These are phyloP conservation scores for Leccinellum luteum DNA, from an alignment of 768 basidiomycete genomes.

Conservation along the genomic window DNA sequence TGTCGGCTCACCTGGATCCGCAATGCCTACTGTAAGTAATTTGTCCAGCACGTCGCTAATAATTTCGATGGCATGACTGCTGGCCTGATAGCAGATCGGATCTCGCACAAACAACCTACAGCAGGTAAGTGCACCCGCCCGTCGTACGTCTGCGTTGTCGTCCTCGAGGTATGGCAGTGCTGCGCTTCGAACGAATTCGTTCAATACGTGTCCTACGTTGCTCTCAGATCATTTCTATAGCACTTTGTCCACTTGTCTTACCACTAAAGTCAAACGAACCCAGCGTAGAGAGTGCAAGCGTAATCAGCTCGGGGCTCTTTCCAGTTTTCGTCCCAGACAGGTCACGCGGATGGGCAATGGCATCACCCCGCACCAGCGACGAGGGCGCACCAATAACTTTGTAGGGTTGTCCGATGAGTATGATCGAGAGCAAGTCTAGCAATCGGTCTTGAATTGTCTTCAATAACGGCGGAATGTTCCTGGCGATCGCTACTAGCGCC, in stretches of 20 bases:
- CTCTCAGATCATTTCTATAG: slow-evolving; percentile 10
- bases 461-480: slow-evolving; percentile 84
- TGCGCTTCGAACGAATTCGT: slow-evolving; percentile 91
- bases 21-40: slow-evolving; percentile 89
- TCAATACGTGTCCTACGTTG: slow-evolving; percentile 76
- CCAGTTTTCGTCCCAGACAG: slow-evolving; percentile 50
- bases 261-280: slow-evolving; percentile 95
- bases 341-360: slow-evolving; percentile 48
- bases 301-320: slow-evolving; percentile 66
- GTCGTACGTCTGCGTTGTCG: slow-evolving; percentile 82
- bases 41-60: slow-evolving; percentile 99
- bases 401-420: slow-evolving; percentile 82
- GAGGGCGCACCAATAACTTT: slow-evolving; percentile 84
- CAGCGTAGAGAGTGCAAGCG: slow-evolving; percentile 81
- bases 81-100: slow-evolving; percentile 94
- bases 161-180: slow-evolving; percentile 94
- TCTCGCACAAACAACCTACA: slow-evolving; percentile 90
- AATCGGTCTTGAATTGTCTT: slow-evolving; percentile 95
- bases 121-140: slow-evolving; percentile 89
- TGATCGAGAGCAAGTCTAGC: slow-evolving; percentile 77
- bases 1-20: slow-evolving; percentile 75
- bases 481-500: slow-evolving; percentile 81
- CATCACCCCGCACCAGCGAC: slow-evolving; percentile 53
- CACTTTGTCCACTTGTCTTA: slow-evolving; percentile 28
- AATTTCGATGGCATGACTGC: slow-evolving; percentile 93